Evolutionary conservation across 2,329 filamentous ascomycete species (phyloP).

Genomic region (Hysterium pulicare): DNA sequence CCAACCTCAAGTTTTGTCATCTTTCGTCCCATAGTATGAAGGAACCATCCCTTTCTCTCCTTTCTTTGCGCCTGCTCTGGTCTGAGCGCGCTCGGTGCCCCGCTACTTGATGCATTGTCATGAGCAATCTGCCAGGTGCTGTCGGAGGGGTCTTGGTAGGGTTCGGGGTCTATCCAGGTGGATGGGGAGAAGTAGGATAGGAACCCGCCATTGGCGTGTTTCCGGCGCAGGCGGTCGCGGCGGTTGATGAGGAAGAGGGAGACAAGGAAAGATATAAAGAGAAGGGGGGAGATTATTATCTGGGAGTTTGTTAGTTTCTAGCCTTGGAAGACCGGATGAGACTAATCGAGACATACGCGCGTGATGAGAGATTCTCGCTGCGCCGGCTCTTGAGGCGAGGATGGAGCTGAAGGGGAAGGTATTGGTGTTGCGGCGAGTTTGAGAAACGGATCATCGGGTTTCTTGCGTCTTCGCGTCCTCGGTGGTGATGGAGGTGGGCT

Average conservation of each 20-base stretch:
- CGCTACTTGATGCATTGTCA: not conserved
- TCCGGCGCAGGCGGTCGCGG: constrained; percentile 51
- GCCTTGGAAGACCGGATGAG: not conserved
- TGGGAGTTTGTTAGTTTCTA: not conserved
- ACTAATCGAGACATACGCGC: constrained; percentile 15
- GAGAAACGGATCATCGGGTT: constrained; percentile 26
- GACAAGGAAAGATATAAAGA: constrained; percentile 62
- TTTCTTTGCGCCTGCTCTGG: constrained; percentile 4
- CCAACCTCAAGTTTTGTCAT: constrained; percentile 60
- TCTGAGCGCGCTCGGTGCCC: constrained; percentile 4
- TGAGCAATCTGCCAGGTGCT: constrained; percentile 20
- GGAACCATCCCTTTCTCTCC: constrained; percentile 34
- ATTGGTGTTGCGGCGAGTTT: constrained; percentile 23
- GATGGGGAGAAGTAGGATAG: constrained; percentile 20
- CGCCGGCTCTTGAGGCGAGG: constrained; percentile 18
- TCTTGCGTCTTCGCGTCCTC: constrained; percentile 13
- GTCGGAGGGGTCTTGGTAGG: constrained; percentile 39
- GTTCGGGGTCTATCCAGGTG: constrained; percentile 39
- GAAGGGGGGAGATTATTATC: constrained; percentile 54
- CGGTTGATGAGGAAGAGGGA: constrained; percentile 63
- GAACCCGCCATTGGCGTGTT: constrained; percentile 25
- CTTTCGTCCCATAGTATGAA: constrained; percentile 48
- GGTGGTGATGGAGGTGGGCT: constrained; percentile 30
- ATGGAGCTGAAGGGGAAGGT: constrained; percentile 15
- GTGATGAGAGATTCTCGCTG: constrained; percentile 22